A percentile compares a stretch with the other conserved stretches of the same genome.
These are phyloP conservation scores for Orychophragmus violaceus DNA, from an alignment of 345 rosid genomes.

Conservation along the genomic window DNA sequence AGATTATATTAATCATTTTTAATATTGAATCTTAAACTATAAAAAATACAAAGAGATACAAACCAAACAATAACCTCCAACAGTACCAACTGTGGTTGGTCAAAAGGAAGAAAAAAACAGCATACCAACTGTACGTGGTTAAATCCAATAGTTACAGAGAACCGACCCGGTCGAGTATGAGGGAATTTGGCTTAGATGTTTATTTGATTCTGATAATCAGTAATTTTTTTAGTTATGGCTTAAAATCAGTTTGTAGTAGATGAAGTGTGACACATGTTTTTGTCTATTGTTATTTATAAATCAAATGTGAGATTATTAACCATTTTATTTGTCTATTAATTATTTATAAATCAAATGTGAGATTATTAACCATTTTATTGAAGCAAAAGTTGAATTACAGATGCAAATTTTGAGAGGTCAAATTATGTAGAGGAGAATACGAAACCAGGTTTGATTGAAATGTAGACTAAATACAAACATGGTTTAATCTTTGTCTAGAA, in stretches of 20 bases:
- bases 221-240: not conserved
- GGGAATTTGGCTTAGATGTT: not conserved
- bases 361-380: no score
- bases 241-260: not conserved
- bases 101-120: no score
- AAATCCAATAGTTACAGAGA: not conserved
- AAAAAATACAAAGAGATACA: not conserved
- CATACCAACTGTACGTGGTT: not conserved
- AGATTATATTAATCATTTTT: no score
- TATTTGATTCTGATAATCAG: not conserved
- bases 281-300: not conserved
- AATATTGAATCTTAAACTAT: conserved; percentile 5
- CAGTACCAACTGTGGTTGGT: not conserved
- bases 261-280: not conserved
- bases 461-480: not conserved
- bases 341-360: no score
- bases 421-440: not conserved
- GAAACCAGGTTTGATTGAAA: not conserved
- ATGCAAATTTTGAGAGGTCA: not conserved
- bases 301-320: not conserved
- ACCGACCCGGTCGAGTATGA: not conserved
- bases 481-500: conserved; percentile 3
- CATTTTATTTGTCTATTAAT: not conserved
- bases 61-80: conserved; percentile 1
- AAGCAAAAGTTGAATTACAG: not conserved